Evolutionary conservation across 2,329 filamentous ascomycete species (phyloP), one percentile per base, ranked within the genome.

Genomic region (Xylaria sp.): DNA sequence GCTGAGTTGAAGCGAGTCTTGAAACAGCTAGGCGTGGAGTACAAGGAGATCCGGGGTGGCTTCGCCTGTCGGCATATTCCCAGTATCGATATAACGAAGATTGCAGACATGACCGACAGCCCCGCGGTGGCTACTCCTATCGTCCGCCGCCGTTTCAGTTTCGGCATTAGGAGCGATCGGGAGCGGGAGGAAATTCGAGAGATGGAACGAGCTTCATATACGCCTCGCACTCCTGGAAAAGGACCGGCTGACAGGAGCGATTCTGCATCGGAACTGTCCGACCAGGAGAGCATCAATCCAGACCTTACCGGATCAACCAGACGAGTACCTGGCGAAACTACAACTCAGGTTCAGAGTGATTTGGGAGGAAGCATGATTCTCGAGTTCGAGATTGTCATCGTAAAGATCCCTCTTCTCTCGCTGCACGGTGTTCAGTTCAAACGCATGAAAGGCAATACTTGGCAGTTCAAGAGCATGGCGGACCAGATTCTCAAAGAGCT

Each of bases 401-500:
- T 99, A 72, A 99, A 99, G 76, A 92, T 99, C 30, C 94, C 94
- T 10, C 79, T 99, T 55, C 85, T 99, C 62, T 92, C 89, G 48
- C 77, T 99, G 59, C 93, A 99, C 71, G 94, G 94, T 53, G 92
- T 99, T 63, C 94, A 97, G 74, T 99, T 99, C 79, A 99, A 99
- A 81, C 92, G 94, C 72, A 88, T 97, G 67, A 85, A 90, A 59
- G 93, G 94, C 42, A 93, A 95, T 61, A 97, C 94, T 60, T 97
- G 93, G 92, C 92, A 97, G 75, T 99, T 96, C 78, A 96, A 97
- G 79, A 93, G 91, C 71, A 95, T 97, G 92, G 94, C 94, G 42
- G 92, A 96, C 75, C 92, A 92, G 69, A 97, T 99, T 69, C 79
- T 99, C 67, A 86, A 89, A 71, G 92, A 94, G 73, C 77, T 99